Percentiles rank a stretch among this genome's conserved stretches.
Evolutionary conservation across 176 grass and related monocot genomes (phyloP).

Genomic region (Zea luxurians): DNA sequence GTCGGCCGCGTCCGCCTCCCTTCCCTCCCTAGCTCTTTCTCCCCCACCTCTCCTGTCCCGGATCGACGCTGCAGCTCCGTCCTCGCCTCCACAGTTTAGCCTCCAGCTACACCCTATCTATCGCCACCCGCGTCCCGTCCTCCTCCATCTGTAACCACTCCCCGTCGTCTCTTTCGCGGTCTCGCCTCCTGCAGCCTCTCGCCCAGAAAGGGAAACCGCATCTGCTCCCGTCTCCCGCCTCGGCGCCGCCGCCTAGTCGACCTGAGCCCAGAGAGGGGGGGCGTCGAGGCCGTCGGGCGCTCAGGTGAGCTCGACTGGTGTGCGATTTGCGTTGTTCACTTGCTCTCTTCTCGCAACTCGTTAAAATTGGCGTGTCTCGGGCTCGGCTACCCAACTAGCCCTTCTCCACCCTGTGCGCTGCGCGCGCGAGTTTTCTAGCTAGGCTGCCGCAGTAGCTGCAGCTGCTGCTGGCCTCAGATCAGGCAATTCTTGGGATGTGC

Average conservation of each 20-base stretch:
- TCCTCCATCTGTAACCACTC: not conserved
- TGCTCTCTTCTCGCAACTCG: not conserved
- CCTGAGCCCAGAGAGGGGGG: not conserved
- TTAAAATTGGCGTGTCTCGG: not conserved
- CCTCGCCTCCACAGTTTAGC: not conserved
- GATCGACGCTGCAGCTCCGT: not conserved
- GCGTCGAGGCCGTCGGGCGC: not conserved
- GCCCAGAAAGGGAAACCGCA: not conserved
- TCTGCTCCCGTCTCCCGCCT: not conserved
- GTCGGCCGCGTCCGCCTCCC: not conserved
- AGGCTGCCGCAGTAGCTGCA: not conserved
- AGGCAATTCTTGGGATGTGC: conserved; percentile 26
- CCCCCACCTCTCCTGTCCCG: not conserved
- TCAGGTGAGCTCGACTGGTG: conserved; percentile 14
- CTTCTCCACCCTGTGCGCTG: not conserved
- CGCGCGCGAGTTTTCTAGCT: conserved; percentile 4
- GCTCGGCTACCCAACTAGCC: no score
- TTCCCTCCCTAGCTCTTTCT: not conserved
- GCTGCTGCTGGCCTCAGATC: conserved; percentile 37
- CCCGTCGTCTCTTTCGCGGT: not conserved
- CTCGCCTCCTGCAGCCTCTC: not conserved
- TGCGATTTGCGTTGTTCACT: not conserved
- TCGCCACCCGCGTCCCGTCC: not conserved
- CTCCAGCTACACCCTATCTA: not conserved
- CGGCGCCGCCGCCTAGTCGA: not conserved